Base-by-base conservation (phyloP, 129 eudicot genomes). In the Tagetes erecta region DNA sequence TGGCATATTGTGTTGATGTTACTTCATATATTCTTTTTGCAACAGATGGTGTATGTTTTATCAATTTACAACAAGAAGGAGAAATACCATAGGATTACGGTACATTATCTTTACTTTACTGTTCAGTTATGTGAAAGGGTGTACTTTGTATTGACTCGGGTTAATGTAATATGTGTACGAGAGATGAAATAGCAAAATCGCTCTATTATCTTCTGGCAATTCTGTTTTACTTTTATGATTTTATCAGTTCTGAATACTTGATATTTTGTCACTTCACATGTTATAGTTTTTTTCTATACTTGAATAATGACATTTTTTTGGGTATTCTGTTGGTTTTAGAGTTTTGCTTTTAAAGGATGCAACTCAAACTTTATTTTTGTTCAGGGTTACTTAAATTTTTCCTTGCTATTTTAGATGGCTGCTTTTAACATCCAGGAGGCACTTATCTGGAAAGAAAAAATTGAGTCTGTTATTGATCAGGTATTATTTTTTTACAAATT, bases 401-500 rank as follows among this genome's bases (percentile, higher is more conserved):
- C 46, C 70, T 64, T 42, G 9, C 30, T 72, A 79, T 80, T 82
- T 59, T 82, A 94, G 97, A 86, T 94, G 98, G 98, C 97, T 57
- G 98, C 98, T 81, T 94, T 90, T 69, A 91, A 94, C 92, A 94
- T 94, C 76, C 98, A 94, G 83, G 98, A 94, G 81, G 98, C 98
- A 58, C 84, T 94, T 45, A 83, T 88, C 64, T 94, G 97, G 98
- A 94, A 94, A 87, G 98, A 91, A 65, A 94, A 90, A 83, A 91
- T 94, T 41, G 97, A 94, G 84, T 92, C 88, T 73, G 96, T 94
- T 73, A 94, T 94, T 72, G 98, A 94, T 80, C 98, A 88, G 96
- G 97, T 94, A 74, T 35, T 35, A n/a, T 52, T 57, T 66, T 76
- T 41, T 66, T 50, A 14, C 53, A 47, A 68, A 68, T 33, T 40